Base-by-base conservation (phyloP, 164 flowering plant genomes). In the Stephania yunnanensis region DNA sequence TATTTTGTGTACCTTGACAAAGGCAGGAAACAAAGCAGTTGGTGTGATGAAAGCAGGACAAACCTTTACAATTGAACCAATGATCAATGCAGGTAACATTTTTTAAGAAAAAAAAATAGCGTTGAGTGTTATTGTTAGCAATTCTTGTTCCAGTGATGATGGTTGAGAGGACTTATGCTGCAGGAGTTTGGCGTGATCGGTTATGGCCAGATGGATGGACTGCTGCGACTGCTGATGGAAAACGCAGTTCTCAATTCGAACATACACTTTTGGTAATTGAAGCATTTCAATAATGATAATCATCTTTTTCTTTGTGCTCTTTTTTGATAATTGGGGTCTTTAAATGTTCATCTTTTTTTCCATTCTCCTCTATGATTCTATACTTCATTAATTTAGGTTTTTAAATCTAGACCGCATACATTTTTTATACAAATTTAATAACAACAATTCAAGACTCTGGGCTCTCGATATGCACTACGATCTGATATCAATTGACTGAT, bases 121-220 rank as follows among this genome's bases (percentile, higher is more conserved):
- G 65, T 58, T 58, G 7, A 58, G n/a, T 6, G 8, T 58, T 6
- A n/a, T 58, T 1, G 19, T 58, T 13, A 4, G 7, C 65, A 58
- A 58, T 58, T 58, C n/a, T 58, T 8, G 65, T 58, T 4, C 22
- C 15, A 5, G 65, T 15, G 20, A 17, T 58, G 20, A 58, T 20
- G 17, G 20, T 69, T 10, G 72, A 64, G 13, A 50, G 25, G 46
- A 7, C 53, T 52, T 72, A 69, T 48, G 17, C 65, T n/a, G 30
- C 76, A 95, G 98, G 99, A 61, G 91, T 91, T 53, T 95, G 98
- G 98, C 92, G 94, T 74, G 99, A 93, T 76, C 90, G 92, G 20
- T 87, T 90, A 92, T 95, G 99, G 99, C 99, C 99, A 76, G 98
- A 95, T 89, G 98, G 98, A 77, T 95, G 99, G 99, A 95, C 99